Conservation (phyloP, 1,284 basidiomycete genomes). For the Malassezia psittaci region DNA sequence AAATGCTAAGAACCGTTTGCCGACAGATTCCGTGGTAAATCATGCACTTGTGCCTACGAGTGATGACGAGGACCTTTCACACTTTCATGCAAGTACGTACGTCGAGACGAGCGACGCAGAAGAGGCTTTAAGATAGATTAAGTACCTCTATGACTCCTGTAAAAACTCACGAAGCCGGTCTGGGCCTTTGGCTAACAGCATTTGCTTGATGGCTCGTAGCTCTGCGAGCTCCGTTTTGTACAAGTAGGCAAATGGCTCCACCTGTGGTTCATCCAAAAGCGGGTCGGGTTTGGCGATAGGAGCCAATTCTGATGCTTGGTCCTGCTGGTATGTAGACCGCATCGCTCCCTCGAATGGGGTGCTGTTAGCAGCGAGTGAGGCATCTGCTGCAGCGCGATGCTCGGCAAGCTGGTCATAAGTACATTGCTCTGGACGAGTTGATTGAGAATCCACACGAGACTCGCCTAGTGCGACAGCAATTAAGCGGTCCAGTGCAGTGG, state of each 20-base stretch:
- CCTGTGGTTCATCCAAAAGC: neutral
- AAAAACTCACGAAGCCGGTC: slow-evolving; percentile 17
- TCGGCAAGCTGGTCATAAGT: slow-evolving; percentile 1
- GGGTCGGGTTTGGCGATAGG: neutral
- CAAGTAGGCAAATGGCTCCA: slow-evolving; percentile 6
- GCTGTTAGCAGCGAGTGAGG: slow-evolving; percentile 8
- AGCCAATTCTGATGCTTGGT: neutral
- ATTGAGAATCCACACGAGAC: neutral
- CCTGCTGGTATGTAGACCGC: slow-evolving; percentile 10
- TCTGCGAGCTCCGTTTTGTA: slow-evolving; percentile 26
- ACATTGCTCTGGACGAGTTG: neutral
- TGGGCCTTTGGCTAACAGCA: slow-evolving; percentile 24
- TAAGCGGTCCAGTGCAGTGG: slow-evolving; percentile 1
- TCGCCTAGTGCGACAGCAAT: slow-evolving; percentile 4
- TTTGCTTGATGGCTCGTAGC: slow-evolving; percentile 27
- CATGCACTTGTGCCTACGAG: neutral
- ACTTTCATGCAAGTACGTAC: neutral
- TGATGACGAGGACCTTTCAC: neutral
- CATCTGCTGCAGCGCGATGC: slow-evolving; percentile 2
- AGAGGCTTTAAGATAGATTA: neutral
- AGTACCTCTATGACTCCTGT: slow-evolving; percentile 1
- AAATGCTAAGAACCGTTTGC: neutral
- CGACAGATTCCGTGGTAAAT: neutral
- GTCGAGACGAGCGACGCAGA: slow-evolving; percentile 1
- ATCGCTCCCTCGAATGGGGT: slow-evolving; percentile 5